Conservation (phyloP, 805 yeast genomes). For the Blastobotrys attinorum region DNA sequence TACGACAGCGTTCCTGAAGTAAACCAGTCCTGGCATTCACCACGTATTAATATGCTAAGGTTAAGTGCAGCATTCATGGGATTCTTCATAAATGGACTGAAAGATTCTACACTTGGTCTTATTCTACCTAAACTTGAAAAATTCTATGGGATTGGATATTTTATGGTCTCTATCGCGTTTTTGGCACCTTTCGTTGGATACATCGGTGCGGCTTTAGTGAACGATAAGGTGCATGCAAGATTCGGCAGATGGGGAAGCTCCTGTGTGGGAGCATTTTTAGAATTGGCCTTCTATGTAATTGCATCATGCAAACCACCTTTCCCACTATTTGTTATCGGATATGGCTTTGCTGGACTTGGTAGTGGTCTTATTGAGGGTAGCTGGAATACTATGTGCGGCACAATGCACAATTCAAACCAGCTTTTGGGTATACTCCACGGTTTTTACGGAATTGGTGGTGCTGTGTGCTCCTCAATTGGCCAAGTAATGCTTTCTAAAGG, state of each 20-base stretch:
- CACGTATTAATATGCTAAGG: constrained; percentile 5
- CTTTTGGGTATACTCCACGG: constrained; percentile 61
- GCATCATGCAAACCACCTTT: constrained; percentile 38
- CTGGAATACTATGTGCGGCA: constrained; percentile 41
- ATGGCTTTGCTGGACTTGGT: constrained; percentile 44
- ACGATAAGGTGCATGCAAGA: constrained; percentile 34
- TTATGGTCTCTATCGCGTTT: constrained; percentile 42
- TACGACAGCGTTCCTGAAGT: not conserved
- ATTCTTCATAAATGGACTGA: not conserved
- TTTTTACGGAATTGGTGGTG: constrained; percentile 64
- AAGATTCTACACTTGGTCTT: not conserved
- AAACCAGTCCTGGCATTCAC: not conserved
- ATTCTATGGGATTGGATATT: constrained; percentile 41
- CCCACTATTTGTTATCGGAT: constrained; percentile 32
- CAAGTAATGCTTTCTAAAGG: constrained; percentile 45
- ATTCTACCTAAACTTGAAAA: not conserved
- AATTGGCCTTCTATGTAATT: constrained; percentile 34
- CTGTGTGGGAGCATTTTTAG: constrained; percentile 28
- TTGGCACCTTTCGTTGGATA: constrained; percentile 49
- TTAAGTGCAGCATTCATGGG: constrained; percentile 8
- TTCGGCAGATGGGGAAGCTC: constrained; percentile 45
- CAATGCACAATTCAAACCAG: constrained; percentile 46
- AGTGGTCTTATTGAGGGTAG: constrained; percentile 50
- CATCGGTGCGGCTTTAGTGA: constrained; percentile 42
- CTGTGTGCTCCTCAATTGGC: constrained; percentile 57